phyloP scores from a whole-genome alignment of 495 filamentous ascomycete genomes.

The Amniculicola lignicola region DNA sequence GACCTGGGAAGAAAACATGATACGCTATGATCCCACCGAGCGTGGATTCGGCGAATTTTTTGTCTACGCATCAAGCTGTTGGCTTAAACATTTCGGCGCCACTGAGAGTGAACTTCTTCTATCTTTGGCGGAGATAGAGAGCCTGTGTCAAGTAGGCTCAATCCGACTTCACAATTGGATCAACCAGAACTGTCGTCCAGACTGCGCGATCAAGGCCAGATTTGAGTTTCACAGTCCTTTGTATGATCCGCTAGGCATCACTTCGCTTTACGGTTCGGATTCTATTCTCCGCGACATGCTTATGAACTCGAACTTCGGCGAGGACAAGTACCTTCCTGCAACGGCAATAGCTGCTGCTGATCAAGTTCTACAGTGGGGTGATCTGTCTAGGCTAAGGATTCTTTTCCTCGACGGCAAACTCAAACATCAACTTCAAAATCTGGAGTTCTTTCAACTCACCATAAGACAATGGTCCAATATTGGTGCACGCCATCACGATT shows the following conservation, averaged over 20 bases:
- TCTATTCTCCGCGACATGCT: constrained; percentile 6
- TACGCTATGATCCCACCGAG: constrained; percentile 15
- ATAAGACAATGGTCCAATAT: background rate
- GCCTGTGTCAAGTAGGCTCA: constrained; percentile 8
- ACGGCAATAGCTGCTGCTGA: constrained; percentile 8
- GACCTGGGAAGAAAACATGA: constrained; percentile 15
- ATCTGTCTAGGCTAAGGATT: constrained; percentile 9
- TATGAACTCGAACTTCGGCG: constrained; percentile 5
- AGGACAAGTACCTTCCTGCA: constrained; percentile 1
- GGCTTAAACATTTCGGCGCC: constrained; percentile 3
- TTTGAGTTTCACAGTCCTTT: constrained; percentile 8
- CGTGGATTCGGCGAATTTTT: constrained; percentile 14
- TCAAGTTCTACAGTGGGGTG: constrained; percentile 11
- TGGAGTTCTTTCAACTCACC: constrained; percentile 6
- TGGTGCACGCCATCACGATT: background rate
- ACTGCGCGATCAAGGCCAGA: constrained; percentile 2
- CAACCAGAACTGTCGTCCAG: constrained; percentile 12
- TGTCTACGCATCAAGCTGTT: constrained; percentile 11
- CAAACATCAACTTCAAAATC: constrained; percentile 7
- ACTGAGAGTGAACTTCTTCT: constrained; percentile 1
- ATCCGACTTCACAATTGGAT: constrained; percentile 13
- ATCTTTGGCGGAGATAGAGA: constrained; percentile 5
- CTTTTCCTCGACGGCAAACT: constrained; percentile 1
- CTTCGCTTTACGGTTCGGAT: constrained; percentile 6
- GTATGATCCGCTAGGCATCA: constrained; percentile 11